Base-by-base conservation (phyloP, 768 basidiomycete genomes). In the Trametes villosa region DNA sequence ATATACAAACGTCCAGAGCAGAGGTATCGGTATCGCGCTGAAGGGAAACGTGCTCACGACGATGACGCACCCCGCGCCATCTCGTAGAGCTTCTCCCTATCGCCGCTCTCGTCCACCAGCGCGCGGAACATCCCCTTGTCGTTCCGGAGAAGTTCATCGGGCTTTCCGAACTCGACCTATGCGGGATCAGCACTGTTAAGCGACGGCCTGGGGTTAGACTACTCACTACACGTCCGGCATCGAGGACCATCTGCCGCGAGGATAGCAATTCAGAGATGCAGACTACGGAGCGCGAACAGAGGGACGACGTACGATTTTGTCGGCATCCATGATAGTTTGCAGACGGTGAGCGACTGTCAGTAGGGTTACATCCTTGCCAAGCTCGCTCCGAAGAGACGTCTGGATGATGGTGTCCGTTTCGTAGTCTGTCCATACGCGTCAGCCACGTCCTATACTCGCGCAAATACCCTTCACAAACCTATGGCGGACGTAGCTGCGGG, bases 331-430 rank as follows among this genome's bases (percentile, higher is more conserved):
- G 59, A 86, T 80, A 3, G 81, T 85, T 56, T 78, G 75, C 17
- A 83, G 66, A 13, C 85, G 76, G 69, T 86, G 84, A 2, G 85
- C 85, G 42, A 87, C 78, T 13, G 83, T 85, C 36, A 86, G 72
- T 22, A 86, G 70, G 0, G 85, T 86, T 0, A 76, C 76, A 44
- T 72, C 77, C 20, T 69, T 68, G 9, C 70, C 68, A 5, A 82
- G 68, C 62, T 78, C 78, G 17, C 73, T 75, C 11, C 84, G 76
- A 50, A 87, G 79, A 1, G 83, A 81, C 1, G 73, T 70, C 68
- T 87, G 86, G 55, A 87, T 85, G 46, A 79, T 68, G 0, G 77
- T 66, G 66, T 86, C 86, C 1, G 83, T 86, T 57, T 76, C 75
- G 63, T 82, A 81, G 70, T 86, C 85, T 75, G 36, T 11, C 18